Evolutionary conservation across 169 alveolate species (phyloP).

Genomic region (Plasmodium gonderi): DNA sequence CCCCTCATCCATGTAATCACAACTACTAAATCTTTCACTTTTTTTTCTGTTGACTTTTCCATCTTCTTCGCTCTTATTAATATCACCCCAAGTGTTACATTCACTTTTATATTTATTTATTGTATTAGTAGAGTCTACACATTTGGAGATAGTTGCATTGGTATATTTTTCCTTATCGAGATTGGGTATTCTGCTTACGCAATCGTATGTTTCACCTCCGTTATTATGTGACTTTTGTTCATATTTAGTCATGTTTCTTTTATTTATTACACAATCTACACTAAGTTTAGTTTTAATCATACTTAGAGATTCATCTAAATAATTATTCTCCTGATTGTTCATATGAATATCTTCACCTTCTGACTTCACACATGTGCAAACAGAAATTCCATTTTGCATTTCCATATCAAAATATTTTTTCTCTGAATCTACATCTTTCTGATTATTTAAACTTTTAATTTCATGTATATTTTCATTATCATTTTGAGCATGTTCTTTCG

Average conservation of each 20-base stretch:
- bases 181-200: no score
- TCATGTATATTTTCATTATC: not conserved
- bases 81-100: not conserved
- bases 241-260: not conserved
- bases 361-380: not conserved
- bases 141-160: not conserved
- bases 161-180: not conserved
- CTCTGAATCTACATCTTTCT: slow-evolving; percentile 1
- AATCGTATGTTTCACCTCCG: not conserved
- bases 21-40: not conserved
- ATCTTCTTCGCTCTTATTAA: not conserved
- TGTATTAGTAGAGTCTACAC: not conserved
- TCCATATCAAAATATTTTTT: not conserved
- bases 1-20: not conserved
- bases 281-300: not conserved
- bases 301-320: not conserved
- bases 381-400: not conserved
- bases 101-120: not conserved
- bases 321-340: not conserved
- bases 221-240: not conserved
- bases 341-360: not conserved
- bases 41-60: not conserved
- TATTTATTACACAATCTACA: not conserved
- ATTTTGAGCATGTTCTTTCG: not conserved
- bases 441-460: not conserved